These are phyloP conservation scores for Alternaria gaisen DNA, from an alignment of 2,329 filamentous ascomycete species.

Conservation along the genomic window DNA sequence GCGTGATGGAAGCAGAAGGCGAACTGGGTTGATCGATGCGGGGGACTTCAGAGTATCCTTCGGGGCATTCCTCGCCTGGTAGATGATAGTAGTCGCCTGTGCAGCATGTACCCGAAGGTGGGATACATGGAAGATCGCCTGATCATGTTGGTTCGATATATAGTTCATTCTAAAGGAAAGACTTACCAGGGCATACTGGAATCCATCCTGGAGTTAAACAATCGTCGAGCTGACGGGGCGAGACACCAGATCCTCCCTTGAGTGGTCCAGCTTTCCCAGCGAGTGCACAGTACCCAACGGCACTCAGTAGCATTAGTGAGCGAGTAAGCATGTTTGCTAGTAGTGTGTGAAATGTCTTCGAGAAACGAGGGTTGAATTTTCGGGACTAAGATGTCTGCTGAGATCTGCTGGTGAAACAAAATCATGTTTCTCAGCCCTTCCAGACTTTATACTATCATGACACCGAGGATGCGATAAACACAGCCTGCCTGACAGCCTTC, in stretches of 20 bases:
- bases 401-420: not conserved
- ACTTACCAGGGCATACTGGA: not conserved
- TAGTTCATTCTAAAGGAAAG: not conserved
- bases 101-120: not conserved
- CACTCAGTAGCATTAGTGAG: not conserved
- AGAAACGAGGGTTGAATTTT: not conserved
- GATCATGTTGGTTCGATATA: not conserved
- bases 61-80: not conserved
- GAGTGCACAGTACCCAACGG: not conserved
- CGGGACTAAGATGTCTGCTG: not conserved
- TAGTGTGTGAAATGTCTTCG: not conserved
- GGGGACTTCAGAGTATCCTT: not conserved
- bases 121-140: constrained; percentile 1
- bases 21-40: not conserved
- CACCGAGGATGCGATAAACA: not conserved
- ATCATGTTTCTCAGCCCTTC: not conserved
- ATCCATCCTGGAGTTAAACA: not conserved
- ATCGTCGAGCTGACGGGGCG: constrained; percentile 3
- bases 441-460: not conserved
- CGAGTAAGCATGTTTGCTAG: not conserved
- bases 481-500: not conserved
- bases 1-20: not conserved
- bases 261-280: constrained; percentile 1
- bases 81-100: constrained; percentile 5
- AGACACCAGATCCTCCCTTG: not conserved